Evolutionary conservation across 1,284 basidiomycete species (phyloP).

Genomic region (Malassezia dermatis): DNA sequence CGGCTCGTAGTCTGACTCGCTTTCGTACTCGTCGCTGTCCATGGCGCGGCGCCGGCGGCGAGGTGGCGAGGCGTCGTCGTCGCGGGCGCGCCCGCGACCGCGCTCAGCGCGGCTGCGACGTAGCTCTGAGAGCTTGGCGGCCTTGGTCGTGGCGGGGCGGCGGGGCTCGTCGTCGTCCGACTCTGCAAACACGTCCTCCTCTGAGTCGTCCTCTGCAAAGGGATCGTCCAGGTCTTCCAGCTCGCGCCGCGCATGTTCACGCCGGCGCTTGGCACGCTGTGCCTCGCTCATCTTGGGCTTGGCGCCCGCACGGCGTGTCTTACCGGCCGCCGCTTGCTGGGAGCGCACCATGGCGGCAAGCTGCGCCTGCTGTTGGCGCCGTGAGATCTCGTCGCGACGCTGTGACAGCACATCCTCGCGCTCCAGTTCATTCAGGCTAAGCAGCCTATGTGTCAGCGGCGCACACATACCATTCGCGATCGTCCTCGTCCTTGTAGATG

Average conservation of each 20-base stretch:
- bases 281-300: constrained; percentile 14
- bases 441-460: constrained; percentile 54
- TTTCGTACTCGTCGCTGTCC: constrained; percentile 30
- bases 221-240: constrained; percentile 16
- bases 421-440: constrained; percentile 71
- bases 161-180: constrained; percentile 47
- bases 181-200: constrained; percentile 16
- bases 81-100: constrained; percentile 16
- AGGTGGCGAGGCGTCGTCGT: constrained; percentile 19
- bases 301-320: constrained; percentile 13
- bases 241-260: constrained; percentile 13
- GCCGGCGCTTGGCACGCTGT: constrained; percentile 10
- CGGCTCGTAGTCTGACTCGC: constrained; percentile 18
- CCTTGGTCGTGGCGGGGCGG: constrained; percentile 26
- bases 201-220: constrained; percentile 9
- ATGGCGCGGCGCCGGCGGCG: constrained; percentile 10
- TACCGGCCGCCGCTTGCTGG: constrained; percentile 52
- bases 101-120: constrained; percentile 28
- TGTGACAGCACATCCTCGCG: constrained; percentile 72
- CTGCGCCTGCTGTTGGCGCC: constrained; percentile 62
- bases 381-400: constrained; percentile 69
- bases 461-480: constrained; percentile 62
- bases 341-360: constrained; percentile 65
- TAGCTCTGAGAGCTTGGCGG: constrained; percentile 30
- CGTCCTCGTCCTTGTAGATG: constrained; percentile 71